phyloP scores from a whole-genome alignment of 371 early-diverging fungal species.

The Mucor lusitanicus region DNA sequence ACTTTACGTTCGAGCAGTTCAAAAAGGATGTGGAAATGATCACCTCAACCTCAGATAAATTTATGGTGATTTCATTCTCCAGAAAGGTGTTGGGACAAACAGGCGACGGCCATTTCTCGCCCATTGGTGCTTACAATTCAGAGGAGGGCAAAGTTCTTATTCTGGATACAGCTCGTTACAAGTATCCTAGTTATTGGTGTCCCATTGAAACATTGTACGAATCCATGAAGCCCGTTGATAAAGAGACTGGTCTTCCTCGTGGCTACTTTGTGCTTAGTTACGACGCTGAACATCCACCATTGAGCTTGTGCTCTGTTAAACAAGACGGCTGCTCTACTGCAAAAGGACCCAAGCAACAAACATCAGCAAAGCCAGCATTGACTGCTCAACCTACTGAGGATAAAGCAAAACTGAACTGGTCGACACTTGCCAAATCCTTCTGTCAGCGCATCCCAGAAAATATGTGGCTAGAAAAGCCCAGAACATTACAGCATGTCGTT shows the following conservation, averaged over 20 bases:
- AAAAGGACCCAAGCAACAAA: not conserved
- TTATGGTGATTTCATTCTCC: conserved; percentile 88
- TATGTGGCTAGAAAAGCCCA: conserved; percentile 53
- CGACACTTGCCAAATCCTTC: conserved; percentile 48
- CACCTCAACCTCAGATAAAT: conserved; percentile 69
- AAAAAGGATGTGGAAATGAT: conserved; percentile 69
- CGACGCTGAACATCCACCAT: conserved; percentile 44
- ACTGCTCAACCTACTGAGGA: not conserved
- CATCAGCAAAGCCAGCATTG: not conserved
- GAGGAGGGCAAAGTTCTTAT: conserved; percentile 72
- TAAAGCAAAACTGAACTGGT: conserved; percentile 43
- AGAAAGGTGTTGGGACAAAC: conserved; percentile 84
- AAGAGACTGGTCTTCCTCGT: conserved; percentile 76
- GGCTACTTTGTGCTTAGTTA: conserved; percentile 85
- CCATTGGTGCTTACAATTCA: conserved; percentile 72
- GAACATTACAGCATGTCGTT: conserved; percentile 46
- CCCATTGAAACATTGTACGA: conserved; percentile 72
- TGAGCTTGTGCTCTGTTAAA: conserved; percentile 40
- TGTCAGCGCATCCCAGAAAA: conserved; percentile 54
- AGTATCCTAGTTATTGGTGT: conserved; percentile 87
- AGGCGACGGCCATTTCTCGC: conserved; percentile 87
- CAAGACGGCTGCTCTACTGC: not conserved
- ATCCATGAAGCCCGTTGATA: conserved; percentile 81
- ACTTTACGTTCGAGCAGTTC: conserved; percentile 75
- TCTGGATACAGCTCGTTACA: conserved; percentile 74